phyloP scores from a whole-genome alignment of 73 alveolate species.

The Paramecium sexaurelia region DNA sequence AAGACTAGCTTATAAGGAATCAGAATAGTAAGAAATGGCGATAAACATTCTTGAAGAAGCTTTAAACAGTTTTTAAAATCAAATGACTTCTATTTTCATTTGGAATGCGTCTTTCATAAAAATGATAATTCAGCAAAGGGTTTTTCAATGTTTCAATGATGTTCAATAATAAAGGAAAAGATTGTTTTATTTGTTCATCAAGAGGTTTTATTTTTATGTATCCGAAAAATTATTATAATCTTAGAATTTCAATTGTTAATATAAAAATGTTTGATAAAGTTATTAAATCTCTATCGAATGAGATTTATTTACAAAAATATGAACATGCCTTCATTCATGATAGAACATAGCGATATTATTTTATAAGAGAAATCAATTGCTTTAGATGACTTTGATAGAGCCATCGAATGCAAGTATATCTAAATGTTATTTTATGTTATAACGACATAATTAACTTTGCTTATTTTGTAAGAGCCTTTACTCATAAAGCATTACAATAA shows the following conservation, averaged over 20 bases:
- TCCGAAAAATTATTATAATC: constrained; percentile 89
- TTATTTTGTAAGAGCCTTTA: constrained; percentile 89
- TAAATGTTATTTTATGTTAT: background rate
- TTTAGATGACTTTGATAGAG: constrained; percentile 83
- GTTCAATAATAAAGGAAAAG: constrained; percentile 69
- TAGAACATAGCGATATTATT: constrained; percentile 90
- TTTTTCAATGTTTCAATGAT: constrained; percentile 76
- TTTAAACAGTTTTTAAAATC: constrained; percentile 66
- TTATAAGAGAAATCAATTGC: constrained; percentile 83
- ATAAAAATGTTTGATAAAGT: constrained; percentile 85
- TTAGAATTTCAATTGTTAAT: constrained; percentile 87
- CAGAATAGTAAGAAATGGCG: constrained; percentile 74
- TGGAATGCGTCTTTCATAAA: constrained; percentile 81
- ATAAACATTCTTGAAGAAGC: constrained; percentile 87
- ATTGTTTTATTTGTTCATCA: constrained; percentile 74
- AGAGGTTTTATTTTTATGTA: constrained; percentile 86
- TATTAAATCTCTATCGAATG: constrained; percentile 80
- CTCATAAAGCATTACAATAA: constrained; percentile 78
- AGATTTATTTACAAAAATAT: constrained; percentile 63
- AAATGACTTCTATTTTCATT: constrained; percentile 80
- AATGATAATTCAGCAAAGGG: constrained; percentile 78
- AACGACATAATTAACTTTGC: constrained; percentile 94
- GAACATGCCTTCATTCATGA: constrained; percentile 86
- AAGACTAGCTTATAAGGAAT: constrained; percentile 88
- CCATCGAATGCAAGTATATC: constrained; percentile 70